phyloP scores from a whole-genome alignment of 257 asterid species.

The Solanum bukasovii region DNA sequence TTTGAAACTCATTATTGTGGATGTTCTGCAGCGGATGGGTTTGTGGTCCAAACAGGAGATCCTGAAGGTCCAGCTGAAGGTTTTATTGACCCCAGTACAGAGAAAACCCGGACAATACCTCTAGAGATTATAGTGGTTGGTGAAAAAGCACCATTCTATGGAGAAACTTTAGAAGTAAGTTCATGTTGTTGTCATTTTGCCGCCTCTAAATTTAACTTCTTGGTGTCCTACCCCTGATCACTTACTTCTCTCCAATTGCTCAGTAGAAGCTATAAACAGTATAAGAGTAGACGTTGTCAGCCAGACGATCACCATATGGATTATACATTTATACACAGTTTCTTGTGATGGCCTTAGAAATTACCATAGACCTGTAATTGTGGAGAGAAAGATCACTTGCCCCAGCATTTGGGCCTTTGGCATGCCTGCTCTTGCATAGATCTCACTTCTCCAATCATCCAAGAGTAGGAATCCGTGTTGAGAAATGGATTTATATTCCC shows the following conservation, averaged over 20 bases:
- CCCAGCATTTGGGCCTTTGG: not conserved
- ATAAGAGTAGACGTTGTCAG: not conserved
- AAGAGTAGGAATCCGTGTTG: not conserved
- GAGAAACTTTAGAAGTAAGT: constrained; percentile 89
- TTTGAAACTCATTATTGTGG: constrained; percentile 14
- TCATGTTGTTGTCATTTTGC: not conserved
- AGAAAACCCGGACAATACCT: constrained; percentile 75
- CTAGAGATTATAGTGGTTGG: constrained; percentile 84
- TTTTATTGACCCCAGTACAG: constrained; percentile 93
- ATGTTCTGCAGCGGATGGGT: constrained; percentile 81
- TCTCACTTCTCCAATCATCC: not conserved
- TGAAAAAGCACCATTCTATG: constrained; percentile 84
- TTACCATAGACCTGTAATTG: not conserved
- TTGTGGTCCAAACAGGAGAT: constrained; percentile 98
- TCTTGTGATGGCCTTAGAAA: not conserved
- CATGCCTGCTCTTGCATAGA: not conserved
- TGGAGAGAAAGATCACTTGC: not conserved
- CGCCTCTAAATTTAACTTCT: not conserved
- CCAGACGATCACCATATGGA: not conserved
- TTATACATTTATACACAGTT: not conserved
- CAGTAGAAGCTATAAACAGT: not conserved
- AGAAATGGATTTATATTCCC: not conserved
- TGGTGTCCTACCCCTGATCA: not conserved
- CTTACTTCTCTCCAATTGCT: not conserved
- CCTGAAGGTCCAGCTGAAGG: constrained; percentile 99